A percentile compares a stretch with the other conserved stretches of the same genome.
Evolutionary conservation across 208 protist species (phyloP).

Genomic region (Trichomonas vaginalis): DNA sequence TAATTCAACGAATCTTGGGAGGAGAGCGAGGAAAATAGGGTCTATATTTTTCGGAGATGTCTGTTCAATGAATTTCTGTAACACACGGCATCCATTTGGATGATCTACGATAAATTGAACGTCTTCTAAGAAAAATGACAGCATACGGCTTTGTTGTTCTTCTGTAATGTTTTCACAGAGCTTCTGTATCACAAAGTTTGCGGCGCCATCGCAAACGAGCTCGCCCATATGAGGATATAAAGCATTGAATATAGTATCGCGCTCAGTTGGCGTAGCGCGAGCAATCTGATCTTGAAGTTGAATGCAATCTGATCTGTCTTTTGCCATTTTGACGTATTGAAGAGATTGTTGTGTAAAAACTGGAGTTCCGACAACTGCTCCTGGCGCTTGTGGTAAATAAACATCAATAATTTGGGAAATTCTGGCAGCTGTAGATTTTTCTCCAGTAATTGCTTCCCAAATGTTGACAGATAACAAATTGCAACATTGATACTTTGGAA

Average conservation of each 20-base stretch:
- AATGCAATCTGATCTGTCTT: not conserved
- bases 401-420: not conserved
- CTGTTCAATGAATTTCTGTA: not conserved
- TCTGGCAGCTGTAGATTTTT: not conserved
- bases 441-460: constrained; percentile 9
- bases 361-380: not conserved
- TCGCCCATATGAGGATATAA: not conserved
- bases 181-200: constrained; percentile 8
- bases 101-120: not conserved
- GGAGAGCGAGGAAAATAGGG: not conserved
- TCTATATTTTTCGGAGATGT: not conserved
- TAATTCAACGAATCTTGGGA: not conserved
- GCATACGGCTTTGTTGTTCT: not conserved
- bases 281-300: not conserved
- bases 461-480: not conserved
- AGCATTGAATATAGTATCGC: not conserved
- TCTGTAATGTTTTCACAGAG: not conserved
- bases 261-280: not conserved
- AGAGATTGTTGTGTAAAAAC: not conserved
- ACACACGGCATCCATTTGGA: not conserved
- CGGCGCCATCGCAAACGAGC: not conserved
- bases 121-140: not conserved
- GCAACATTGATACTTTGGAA: not conserved
- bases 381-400: not conserved
- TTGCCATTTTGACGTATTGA: not conserved